Base-by-base conservation (phyloP, 805 yeast genomes). In the Priceomyces melissophilus region DNA sequence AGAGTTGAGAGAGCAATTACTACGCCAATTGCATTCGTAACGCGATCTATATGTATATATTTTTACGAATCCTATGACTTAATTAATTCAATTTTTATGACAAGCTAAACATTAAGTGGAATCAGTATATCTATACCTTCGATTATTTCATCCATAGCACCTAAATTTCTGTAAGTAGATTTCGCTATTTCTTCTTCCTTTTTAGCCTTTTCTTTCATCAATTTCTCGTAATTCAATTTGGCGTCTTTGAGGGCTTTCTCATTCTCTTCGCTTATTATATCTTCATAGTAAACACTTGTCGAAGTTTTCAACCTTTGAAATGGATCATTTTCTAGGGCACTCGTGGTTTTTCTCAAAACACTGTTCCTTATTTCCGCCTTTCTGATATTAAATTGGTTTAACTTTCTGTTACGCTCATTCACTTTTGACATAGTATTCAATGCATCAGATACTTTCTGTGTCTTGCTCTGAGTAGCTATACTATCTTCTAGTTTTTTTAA, bases 271-370 rank as follows among this genome's bases (percentile, higher is more conserved):
- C 73, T 72, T 46, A 74, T 79, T 35, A 73, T 65, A 40, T 77
- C 76, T 42, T 73, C 70, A 55, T 89, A 88, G 63, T 87, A 91
- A 45, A 87, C 79, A 54, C 87, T 79, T 1, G 97, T 87, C 46
- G 81, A 84, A 1, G 98, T 91, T 59, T 87, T 84, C 57, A 93
- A 76, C 60, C 98, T 81, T 50, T 85, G 79, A 63, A 93, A 93
- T 15, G 99, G 98, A 66, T 93, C 87, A 7, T 71, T 71, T 7
- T 53, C 61, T 52, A 73, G 78, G 40, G 78, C 71, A 42, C 65
- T 64, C 32, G 52, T 69, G 41, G 72, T 49, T 50, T 64, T 79
- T 49, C 82, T 75, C 57, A 65, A 69, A 39, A 78, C 82, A 14
- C 76, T 73, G 36, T 84, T 79, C 51, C 71, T 71, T 32, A 80